Conservation (phyloP, 139 green algal species). For the Tetraselmis chui region DNA sequence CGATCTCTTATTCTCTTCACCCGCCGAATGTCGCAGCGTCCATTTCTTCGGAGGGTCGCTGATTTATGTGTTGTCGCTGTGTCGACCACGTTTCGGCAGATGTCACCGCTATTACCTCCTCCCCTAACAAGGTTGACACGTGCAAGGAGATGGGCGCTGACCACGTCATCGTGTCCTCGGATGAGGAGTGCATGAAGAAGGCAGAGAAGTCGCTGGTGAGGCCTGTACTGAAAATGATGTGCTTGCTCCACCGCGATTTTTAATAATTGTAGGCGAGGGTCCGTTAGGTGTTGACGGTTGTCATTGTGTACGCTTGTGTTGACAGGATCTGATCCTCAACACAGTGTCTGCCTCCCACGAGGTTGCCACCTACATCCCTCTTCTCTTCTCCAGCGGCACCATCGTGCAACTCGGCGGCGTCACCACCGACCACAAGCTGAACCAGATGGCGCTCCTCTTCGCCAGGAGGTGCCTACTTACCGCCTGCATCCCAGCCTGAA, state of each 20-base stretch:
- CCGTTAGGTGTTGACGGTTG: too few relatives aligned
- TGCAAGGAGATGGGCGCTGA: constrained; percentile 1
- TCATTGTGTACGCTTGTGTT: too few relatives aligned
- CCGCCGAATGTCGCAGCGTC: too few relatives aligned
- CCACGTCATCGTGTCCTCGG: constrained; percentile 3
- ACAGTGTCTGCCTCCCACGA: constrained; percentile 19
- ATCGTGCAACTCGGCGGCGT: constrained; percentile 11
- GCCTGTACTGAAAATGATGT: too few relatives aligned
- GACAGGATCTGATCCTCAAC: constrained; percentile 18
- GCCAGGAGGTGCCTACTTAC: not conserved
- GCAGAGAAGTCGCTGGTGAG: not conserved
- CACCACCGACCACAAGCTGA: not conserved
- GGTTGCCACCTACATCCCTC: constrained; percentile 4
- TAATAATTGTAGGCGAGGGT: too few relatives aligned
- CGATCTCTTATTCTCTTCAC: too few relatives aligned
- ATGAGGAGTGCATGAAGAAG: not conserved
- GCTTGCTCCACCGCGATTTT: too few relatives aligned
- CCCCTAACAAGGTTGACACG: not conserved
- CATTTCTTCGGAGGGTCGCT: too few relatives aligned
- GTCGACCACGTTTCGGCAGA: too few relatives aligned
- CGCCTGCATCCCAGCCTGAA: too few relatives aligned
- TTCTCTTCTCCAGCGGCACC: constrained; percentile 12
- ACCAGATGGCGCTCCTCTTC: not conserved
- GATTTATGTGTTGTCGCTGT: too few relatives aligned
- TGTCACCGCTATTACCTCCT: not conserved